Evolutionary conservation across 345 rosid species (phyloP), one percentile per base, ranked within the genome.

Genomic region (Gossypium thurberi): DNA sequence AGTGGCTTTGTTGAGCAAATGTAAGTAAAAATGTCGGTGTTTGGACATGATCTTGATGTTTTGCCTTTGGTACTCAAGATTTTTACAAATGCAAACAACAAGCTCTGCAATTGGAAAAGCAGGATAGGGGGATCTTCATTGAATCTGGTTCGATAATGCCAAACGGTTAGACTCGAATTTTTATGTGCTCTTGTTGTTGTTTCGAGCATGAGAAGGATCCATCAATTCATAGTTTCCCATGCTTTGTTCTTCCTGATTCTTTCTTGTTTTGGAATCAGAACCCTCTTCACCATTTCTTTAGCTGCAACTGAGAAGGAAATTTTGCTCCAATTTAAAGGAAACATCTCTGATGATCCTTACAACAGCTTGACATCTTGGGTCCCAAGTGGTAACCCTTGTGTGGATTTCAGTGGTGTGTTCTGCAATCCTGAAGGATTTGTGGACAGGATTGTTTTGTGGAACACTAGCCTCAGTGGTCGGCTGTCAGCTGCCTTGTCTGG

Each of bases 361-460:
- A 78, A 88, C 12, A 81, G 81, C 69, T 86, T 95, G 74, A 78
- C 73, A 15, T 80, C 89, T 13, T 92, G 99, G 99, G 86, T 83
- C 68, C 75, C 84, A 25, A 70, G 78, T 58, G 88, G 86, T 26
- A 83, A 84, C 64, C 87, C 85, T 67, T 95, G 99, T 77, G 78
- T 69, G 40, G 80, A 84, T 74, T 94, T 85, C 83, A 84, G 62
- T 43, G 98, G 98, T 14, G 90, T 94, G 51, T 74, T 80, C 74
- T 94, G 99, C 80, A 92, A 90, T 72, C 78, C 87, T 0, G 70
- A 80, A 57, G 96, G 98, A 12, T 82, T 87, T 57, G 91, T 92
- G 8, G 97, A 94, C 82, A 90, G 77, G 84, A 87, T 95, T 75
- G 96, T 95, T 53, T 73, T 95, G 56, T 92, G 99, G 99, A 95